These are phyloP conservation scores for Podaxis sp. DNA, from an alignment of 768 basidiomycete genomes.

Conservation along the genomic window DNA sequence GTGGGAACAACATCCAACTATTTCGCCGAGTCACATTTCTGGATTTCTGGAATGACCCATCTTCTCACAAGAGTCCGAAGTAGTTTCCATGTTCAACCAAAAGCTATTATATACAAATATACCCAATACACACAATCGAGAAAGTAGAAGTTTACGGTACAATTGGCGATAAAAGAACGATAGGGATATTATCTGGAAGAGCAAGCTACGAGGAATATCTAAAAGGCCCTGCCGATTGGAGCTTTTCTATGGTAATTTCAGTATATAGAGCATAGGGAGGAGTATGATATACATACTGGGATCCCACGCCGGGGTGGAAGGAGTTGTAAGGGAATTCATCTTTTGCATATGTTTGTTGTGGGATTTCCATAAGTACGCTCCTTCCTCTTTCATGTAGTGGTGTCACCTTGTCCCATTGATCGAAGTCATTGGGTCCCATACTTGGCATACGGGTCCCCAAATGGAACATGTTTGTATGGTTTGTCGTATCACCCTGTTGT, in stretches of 20 bases:
- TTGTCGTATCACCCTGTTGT: slow-evolving; percentile 34
- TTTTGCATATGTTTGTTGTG: not conserved
- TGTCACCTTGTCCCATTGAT: slow-evolving; percentile 32
- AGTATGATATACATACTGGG: slow-evolving; percentile 2
- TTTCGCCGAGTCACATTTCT: not conserved
- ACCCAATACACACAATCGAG: not conserved
- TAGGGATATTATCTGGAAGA: not conserved
- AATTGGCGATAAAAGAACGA: not conserved
- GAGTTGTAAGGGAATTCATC: slow-evolving; percentile 13
- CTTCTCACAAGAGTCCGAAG: not conserved
- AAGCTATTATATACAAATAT: not conserved
- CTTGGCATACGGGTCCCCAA: slow-evolving; percentile 45
- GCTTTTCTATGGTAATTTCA: not conserved
- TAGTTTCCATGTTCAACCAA: not conserved
- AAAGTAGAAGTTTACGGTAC: not conserved
- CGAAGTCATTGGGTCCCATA: slow-evolving; percentile 33
- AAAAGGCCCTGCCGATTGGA: not conserved
- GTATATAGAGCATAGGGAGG: not conserved
- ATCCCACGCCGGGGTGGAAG: slow-evolving; percentile 11
- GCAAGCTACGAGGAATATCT: not conserved
- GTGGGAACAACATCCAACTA: not conserved
- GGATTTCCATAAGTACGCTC: slow-evolving; percentile 5
- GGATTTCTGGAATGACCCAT: not conserved
- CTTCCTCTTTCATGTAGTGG: slow-evolving; percentile 9
- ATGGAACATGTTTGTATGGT: slow-evolving; percentile 51